Conservation (phyloP, 495 filamentous ascomycete species). For the Schizothecium vesticola region DNA sequence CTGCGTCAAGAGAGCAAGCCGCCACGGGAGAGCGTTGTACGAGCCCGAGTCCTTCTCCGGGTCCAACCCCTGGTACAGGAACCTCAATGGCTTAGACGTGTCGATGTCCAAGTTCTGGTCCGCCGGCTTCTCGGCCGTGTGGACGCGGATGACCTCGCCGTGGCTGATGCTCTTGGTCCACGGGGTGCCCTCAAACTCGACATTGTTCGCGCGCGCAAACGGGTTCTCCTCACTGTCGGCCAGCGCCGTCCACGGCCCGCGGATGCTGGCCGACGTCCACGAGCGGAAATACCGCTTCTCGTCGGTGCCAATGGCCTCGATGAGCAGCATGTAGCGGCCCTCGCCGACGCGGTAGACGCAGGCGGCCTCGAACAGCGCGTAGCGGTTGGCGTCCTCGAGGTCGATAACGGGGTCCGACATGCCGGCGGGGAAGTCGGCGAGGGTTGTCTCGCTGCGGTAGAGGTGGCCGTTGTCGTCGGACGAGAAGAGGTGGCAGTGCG, state of each 20-base stretch:
- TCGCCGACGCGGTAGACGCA: constrained; percentile 17
- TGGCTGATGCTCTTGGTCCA: constrained; percentile 30
- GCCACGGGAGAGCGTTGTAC: constrained; percentile 25
- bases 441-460: constrained; percentile 19
- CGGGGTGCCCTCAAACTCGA: constrained; percentile 15
- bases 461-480: constrained; percentile 28
- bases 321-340: constrained; percentile 17
- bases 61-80: constrained; percentile 25
- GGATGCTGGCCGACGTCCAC: constrained; percentile 19
- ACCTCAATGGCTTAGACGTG: constrained; percentile 11
- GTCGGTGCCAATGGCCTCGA: constrained; percentile 22
- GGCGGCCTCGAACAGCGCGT: constrained; percentile 20
- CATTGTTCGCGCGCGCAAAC: constrained; percentile 22
- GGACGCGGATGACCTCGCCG: constrained; percentile 18
- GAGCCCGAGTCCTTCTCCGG: constrained; percentile 1
- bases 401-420: constrained; percentile 22
- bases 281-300: constrained; percentile 19
- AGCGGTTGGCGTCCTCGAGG: constrained; percentile 11
- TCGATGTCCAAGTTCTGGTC: constrained; percentile 22
- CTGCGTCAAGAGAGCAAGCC: constrained; percentile 17
- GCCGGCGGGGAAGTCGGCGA: constrained; percentile 18
- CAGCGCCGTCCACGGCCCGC: constrained; percentile 16
- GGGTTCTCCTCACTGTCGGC: constrained; percentile 20
- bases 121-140: constrained; percentile 18
- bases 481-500: constrained; percentile 21